Evolutionary conservation across 1,284 basidiomycete genomes (phyloP), one percentile per base, ranked within the genome.

Genomic region (Austroboletus niveus): DNA sequence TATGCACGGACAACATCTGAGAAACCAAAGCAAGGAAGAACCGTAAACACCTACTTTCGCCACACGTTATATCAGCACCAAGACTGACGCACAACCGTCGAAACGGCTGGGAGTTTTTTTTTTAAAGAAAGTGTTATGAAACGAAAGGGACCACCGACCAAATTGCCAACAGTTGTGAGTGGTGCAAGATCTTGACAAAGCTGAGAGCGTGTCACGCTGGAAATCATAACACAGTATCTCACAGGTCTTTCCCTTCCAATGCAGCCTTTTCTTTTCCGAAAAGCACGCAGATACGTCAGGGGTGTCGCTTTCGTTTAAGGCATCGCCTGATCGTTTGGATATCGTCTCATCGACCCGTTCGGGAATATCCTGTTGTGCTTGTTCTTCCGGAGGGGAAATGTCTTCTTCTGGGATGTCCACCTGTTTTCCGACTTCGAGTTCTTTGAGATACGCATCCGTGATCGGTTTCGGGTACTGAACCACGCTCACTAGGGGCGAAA

Each of bases 21-120:
- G 34, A 8, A 50, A 20, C 41, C 11, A 35, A 15, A 15, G 24
- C 9, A 34, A 15, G 22, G 20, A 17, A 15, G 35, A 17, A 40
- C 1, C 22, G 9, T 0, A 6, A 24, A 31, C 14, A 60, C 78
- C 41, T 62, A 88, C 91, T 98, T 73, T 98, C 96, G 34, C 93
- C 93, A 58, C 92, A 94, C 12, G 94, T 97, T 61, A 99, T 98
- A 59, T 97, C 94, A 1, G 89, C 92, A 8, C 96, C 96, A 55
- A 92, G 87, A 35, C 81, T 75, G 6, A 89, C 83, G 60, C 94
- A 98, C 17, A 99, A 71, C 22, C 94, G 82, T 15, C 96, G 86
- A 78, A 98, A 99, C 0, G 96, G 96, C 91, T 93, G 45, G 12
- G 43, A 14, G 52, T 24, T 53, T 43, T 61, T n/a, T 11, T 29